A percentile compares a stretch with the other conserved stretches of the same genome.
phyloP scores from a whole-genome alignment of 495 filamentous ascomycete genomes.

The Hypomontagnella monticulosa region DNA sequence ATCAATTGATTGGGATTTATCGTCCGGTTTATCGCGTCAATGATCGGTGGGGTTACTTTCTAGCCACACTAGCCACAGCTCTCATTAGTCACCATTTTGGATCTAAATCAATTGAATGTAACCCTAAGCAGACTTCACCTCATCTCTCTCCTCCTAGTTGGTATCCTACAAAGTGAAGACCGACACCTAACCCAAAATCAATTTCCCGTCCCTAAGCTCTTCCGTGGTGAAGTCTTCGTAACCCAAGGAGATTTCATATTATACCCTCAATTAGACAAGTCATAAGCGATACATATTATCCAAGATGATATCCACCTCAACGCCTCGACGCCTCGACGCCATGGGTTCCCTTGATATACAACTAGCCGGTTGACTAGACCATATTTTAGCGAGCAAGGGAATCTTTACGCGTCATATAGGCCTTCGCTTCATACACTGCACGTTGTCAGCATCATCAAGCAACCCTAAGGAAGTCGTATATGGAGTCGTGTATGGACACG shows the following conservation, averaged over 20 bases:
- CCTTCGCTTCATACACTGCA: constrained; percentile 19
- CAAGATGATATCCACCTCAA: constrained; percentile 1
- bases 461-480: not conserved
- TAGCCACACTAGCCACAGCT: constrained; percentile 10
- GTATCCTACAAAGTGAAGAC: not conserved
- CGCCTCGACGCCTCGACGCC: not conserved
- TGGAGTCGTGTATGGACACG: no score
- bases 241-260: not conserved
- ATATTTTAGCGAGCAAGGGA: not conserved
- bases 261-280: not conserved
- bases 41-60: no score
- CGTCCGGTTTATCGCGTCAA: no score
- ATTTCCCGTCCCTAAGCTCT: not conserved
- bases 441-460: constrained; percentile 1
- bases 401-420: constrained; percentile 15
- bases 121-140: constrained; percentile 32
- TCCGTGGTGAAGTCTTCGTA: not conserved
- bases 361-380: not conserved
- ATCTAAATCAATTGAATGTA: not conserved
- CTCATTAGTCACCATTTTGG: not conserved
- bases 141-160: not conserved
- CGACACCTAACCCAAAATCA: not conserved
- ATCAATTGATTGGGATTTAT: no score
- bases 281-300: not conserved
- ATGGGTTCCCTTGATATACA: not conserved